Percentiles rank a stretch among this genome's conserved stretches.
These are phyloP conservation scores for Triangularia setosa DNA, from an alignment of 2,329 filamentous ascomycete species.

Conservation along the genomic window DNA sequence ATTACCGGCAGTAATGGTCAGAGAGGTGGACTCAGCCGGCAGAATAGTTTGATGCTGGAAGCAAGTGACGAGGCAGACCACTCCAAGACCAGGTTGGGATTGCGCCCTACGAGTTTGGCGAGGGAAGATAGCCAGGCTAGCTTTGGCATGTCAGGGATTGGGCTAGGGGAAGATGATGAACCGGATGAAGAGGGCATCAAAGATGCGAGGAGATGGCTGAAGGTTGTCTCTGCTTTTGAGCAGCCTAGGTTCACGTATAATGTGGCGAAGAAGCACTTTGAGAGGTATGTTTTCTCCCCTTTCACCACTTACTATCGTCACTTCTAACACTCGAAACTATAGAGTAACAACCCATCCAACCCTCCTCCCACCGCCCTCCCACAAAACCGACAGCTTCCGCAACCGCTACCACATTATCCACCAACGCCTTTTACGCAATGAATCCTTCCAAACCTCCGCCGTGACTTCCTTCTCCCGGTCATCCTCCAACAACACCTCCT, in stretches of 20 bases:
- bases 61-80: slow-evolving; percentile 47
- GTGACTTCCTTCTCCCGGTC: slow-evolving; percentile 57
- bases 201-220: slow-evolving; percentile 79
- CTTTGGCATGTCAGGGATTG: slow-evolving; percentile 55
- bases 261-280: slow-evolving; percentile 82
- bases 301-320: too few species aligned
- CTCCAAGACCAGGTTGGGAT: slow-evolving; percentile 51
- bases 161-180: slow-evolving; percentile 41
- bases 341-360: slow-evolving; percentile 63
- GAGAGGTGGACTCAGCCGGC: slow-evolving; percentile 49
- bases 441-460: slow-evolving; percentile 82
- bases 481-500: slow-evolving; percentile 52
- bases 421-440: slow-evolving; percentile 86
- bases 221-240: slow-evolving; percentile 76
- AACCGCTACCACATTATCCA: slow-evolving; percentile 91
- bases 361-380: slow-evolving; percentile 69
- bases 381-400: slow-evolving; percentile 82
- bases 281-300: slow-evolving; percentile 54
- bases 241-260: slow-evolving; percentile 80
- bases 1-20: slow-evolving; percentile 40
- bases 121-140: slow-evolving; percentile 64
- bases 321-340: background rate
- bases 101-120: slow-evolving; percentile 42
- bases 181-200: slow-evolving; percentile 54
- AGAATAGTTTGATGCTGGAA: slow-evolving; percentile 63